Evolutionary conservation across 2,329 filamentous ascomycete genomes (phyloP).

Genomic region (Anthostomella pinea): DNA sequence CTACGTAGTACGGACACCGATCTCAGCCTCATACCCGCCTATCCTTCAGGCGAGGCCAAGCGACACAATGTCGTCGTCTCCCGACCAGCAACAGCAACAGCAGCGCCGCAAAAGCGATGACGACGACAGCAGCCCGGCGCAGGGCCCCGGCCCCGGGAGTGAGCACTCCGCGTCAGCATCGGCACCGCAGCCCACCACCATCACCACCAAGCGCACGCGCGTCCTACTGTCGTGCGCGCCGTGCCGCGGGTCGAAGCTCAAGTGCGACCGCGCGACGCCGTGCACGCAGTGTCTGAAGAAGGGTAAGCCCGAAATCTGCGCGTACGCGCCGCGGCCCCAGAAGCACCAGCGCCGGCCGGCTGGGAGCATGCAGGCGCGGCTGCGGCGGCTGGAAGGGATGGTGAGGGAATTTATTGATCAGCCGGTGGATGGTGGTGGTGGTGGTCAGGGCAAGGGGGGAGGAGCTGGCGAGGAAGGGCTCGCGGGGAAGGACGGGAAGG

Average conservation of each 20-base stretch:
- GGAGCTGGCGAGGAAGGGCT: neutral
- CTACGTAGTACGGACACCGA: too few species aligned
- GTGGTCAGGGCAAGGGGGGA: neutral
- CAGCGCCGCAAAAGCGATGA: too few species aligned
- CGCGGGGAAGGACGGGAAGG: too few species aligned
- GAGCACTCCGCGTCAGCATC: too few species aligned
- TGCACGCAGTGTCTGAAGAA: constrained; percentile 53
- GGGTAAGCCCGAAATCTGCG: constrained; percentile 43
- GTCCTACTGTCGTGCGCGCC: constrained; percentile 51
- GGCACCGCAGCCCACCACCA: constrained; percentile 3
- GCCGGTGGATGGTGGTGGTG: constrained; percentile 25
- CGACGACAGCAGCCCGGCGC: constrained; percentile 6
- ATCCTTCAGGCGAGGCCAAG: too few species aligned
- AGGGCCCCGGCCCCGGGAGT: constrained; percentile 5
- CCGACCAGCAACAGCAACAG: too few species aligned
- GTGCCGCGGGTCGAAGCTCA: constrained; percentile 54
- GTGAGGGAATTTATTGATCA: constrained; percentile 53
- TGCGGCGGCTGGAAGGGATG: constrained; percentile 56
- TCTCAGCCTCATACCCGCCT: too few species aligned
- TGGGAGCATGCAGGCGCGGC: constrained; percentile 51
- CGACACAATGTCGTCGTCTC: too few species aligned
- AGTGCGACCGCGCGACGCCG: constrained; percentile 52
- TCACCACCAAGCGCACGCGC: constrained; percentile 43
- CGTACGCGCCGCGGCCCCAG: constrained; percentile 46
- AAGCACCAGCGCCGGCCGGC: constrained; percentile 37